Evolutionary conservation across 176 grass and related monocot species (phyloP).

Genomic region (Poa pratensis): DNA sequence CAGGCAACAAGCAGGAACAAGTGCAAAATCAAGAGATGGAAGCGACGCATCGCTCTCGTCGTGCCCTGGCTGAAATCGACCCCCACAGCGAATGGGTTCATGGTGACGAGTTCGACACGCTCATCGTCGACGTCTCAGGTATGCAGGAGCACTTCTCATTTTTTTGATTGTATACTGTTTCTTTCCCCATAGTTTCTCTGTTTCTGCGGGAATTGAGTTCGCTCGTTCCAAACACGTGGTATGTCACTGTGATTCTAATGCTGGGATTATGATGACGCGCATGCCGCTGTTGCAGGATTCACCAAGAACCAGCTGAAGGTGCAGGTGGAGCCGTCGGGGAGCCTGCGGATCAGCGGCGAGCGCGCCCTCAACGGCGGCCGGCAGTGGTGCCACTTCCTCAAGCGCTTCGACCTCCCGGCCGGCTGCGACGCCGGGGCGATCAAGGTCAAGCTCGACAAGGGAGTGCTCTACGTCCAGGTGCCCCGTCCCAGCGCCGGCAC

Average conservation of each 20-base stretch:
- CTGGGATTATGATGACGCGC: neutral
- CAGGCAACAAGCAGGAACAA: neutral
- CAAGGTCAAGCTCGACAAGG: conserved; percentile 63
- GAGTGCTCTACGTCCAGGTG: conserved; percentile 59
- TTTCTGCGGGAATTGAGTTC: neutral
- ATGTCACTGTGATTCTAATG: neutral
- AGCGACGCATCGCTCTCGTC: conserved; percentile 18
- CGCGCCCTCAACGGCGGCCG: conserved; percentile 43
- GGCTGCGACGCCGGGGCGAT: conserved; percentile 34
- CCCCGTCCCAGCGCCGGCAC: neutral
- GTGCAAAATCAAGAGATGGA: conserved; percentile 46
- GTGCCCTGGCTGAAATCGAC: conserved; percentile 48
- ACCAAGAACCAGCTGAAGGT: conserved; percentile 72
- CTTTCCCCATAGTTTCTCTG: neutral
- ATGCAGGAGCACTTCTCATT: neutral
- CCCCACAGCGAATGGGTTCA: conserved; percentile 60
- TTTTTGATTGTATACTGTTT: neutral
- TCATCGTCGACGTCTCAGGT: conserved; percentile 61
- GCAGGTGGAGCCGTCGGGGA: conserved; percentile 46
- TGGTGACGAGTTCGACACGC: conserved; percentile 51
- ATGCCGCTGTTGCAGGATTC: conserved; percentile 54
- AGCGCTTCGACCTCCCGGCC: conserved; percentile 55
- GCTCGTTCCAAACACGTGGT: neutral
- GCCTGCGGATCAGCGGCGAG: conserved; percentile 63
- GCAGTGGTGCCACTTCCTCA: conserved; percentile 53